Evolutionary conservation across 2,329 filamentous ascomycete genomes (phyloP), one percentile per base, ranked within the genome.

Genomic region (Phialemoniopsis sp.): DNA sequence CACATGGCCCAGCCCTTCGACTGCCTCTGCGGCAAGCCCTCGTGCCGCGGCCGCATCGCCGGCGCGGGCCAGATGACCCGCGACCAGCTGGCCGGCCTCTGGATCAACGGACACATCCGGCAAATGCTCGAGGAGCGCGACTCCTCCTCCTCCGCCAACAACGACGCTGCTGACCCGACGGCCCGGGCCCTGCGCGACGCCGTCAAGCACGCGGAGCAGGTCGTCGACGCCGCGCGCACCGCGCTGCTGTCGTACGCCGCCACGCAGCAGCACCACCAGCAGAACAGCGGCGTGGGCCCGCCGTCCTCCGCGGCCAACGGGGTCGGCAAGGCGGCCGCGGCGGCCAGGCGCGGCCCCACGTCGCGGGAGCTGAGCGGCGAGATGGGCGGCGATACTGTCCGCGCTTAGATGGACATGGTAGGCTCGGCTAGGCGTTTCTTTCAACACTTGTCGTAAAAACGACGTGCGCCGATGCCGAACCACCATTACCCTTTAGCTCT

Each of bases 1-100:
- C 53, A 69, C 52, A 87, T 88, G 83, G 78, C 78, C 26, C 83
- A 87, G 65, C 72, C 80, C 4, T 88, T 88, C 55, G 63, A 74
- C 43, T 88, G 84, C 56, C 65, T 74, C 43, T 88, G 84, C 56
- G 68, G 70, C 45, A 68, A 67, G 5, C 48, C 65, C 1, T 63
- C 64, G 15, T 88, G 84, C 62, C 70, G 72, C 38, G 81, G 82
- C 13, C 68, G 59, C 46, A 85, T 88, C 46, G 59, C 63, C 32
- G 84, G 84, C 13, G 84, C 84, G 12, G 72, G 67, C 50, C 70
- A 78, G 51, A 82, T 87, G 75, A 52, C 62, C 5, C 48, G 57
- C 12, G 58, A 63, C 32, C 68, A 78, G 50, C 64, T 87, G 45
- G 62, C 70, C 31, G 73, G 77, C 30, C 64, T 76, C 44, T 86